Base-by-base conservation (phyloP, 2,329 filamentous ascomycete genomes). In the Clarireedia homoeocarpa region DNA sequence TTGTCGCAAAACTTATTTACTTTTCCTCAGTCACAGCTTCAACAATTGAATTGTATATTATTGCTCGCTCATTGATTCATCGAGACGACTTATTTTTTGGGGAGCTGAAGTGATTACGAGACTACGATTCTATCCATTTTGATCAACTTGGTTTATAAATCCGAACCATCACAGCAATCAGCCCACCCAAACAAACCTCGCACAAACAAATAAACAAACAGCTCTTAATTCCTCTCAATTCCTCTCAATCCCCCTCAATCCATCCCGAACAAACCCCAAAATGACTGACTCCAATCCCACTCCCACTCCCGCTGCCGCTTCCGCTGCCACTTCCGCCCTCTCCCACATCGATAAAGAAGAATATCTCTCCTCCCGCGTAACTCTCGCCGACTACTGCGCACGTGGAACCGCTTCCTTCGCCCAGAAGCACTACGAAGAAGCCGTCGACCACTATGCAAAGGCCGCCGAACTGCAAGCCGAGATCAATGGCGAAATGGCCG, bases 391-490 rank as follows among this genome's bases (percentile, higher is more conserved):
- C 69, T 79, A 96, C 62, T 86, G 63, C 67, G 86, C 88, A 59
- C 86, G 87, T 69, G 94, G 89, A 42, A 85, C 88, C 20, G 84
- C 90, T 17, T 84, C 95, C 65, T 97, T 95, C 74, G 85, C 86
- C 23, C 85, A 91, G 69, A 95, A 92, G 75, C 88, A 95, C 71
- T 96, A 91, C 72, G 82, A 87, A 53, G 85, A 86, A 49, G 91
- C 94, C 9, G 83, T 90, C 56, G 92, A 97, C 68, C 77, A 91
- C 61, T 97, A 91, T 74, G 91, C 91, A 45, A 83, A 86, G 67
- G 94, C 94, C 34, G 89, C 89, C 55, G 89, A 95, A 71, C 80
- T 96, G 59, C 94, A 99, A 73, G 89, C 89, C 57, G 83, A 89
- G 70, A 77, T 96, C 70, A 94, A 96, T 71, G 94, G 92, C 71